Evolutionary conservation across 306 rosid species (phyloP).

Genomic region (Acacia crassicarpa): DNA sequence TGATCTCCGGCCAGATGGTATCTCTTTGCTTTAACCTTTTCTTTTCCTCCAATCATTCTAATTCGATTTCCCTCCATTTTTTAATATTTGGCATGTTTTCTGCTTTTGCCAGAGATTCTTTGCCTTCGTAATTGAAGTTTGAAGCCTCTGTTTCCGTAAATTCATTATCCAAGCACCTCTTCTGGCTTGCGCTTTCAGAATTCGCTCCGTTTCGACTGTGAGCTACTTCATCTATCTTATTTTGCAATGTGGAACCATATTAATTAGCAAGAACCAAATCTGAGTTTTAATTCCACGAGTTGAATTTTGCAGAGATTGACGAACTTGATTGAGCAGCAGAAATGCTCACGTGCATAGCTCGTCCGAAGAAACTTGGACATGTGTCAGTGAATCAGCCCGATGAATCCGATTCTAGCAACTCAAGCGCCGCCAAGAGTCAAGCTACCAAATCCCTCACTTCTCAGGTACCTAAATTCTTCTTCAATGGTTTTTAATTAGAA

Average conservation of each 20-base stretch:
- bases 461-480: constrained; percentile 48
- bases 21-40: neutral
- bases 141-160: constrained; percentile 29
- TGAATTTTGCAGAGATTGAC: constrained; percentile 12
- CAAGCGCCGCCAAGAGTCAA: constrained; percentile 37
- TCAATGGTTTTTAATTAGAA: neutral
- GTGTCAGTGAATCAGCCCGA: constrained; percentile 62
- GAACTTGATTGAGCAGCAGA: constrained; percentile 13
- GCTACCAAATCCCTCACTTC: constrained; percentile 72
- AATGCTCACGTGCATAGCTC: constrained; percentile 96
- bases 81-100: neutral
- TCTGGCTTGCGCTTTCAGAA: neutral
- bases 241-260: constrained; percentile 1
- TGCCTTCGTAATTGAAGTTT: constrained; percentile 34
- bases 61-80: neutral
- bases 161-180: neutral
- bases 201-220: neutral
- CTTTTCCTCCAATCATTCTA: neutral
- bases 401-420: constrained; percentile 47
- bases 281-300: neutral
- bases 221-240: neutral
- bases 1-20: constrained; percentile 32
- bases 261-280: neutral
- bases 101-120: constrained; percentile 41
- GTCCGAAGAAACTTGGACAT: constrained; percentile 80